Conservation (phyloP, 1,284 basidiomycete species). For the Microbotryum silenes-acaulis region DNA sequence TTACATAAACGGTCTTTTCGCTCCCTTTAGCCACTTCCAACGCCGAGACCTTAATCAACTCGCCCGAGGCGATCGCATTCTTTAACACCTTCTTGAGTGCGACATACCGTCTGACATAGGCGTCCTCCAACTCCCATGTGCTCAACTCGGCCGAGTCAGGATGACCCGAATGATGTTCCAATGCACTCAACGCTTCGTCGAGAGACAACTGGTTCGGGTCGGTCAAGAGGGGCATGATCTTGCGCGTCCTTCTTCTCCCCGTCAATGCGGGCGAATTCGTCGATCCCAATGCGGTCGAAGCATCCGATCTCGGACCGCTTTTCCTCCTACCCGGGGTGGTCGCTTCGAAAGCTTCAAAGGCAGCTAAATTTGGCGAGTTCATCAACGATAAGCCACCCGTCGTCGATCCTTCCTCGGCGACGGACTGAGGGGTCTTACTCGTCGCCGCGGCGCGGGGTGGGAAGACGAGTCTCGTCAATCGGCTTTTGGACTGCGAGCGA, state of each 20-base stretch:
- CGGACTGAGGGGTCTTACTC: too few relatives aligned
- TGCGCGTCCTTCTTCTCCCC: conserved; percentile 35
- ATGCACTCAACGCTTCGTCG: conserved; percentile 44
- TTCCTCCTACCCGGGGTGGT: too few relatives aligned
- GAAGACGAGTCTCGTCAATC: too few relatives aligned
- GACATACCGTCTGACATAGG: conserved; percentile 44
- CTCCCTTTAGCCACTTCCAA: conserved; percentile 40
- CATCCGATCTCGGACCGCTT: too few relatives aligned
- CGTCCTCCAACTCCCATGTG: conserved; percentile 45
- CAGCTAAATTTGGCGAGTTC: too few relatives aligned
- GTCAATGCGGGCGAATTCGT: conserved; percentile 38
- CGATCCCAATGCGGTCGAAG: background rate
- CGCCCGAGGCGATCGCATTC: conserved; percentile 39
- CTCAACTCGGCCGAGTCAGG: conserved; percentile 41
- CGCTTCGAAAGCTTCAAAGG: too few relatives aligned
- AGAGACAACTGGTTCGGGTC: conserved; percentile 43
- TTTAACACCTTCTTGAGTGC: conserved; percentile 44
- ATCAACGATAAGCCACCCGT: too few relatives aligned
- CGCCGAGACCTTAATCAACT: conserved; percentile 42
- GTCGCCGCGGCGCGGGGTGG: too few relatives aligned
- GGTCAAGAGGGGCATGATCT: conserved; percentile 35
- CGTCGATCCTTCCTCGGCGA: too few relatives aligned
- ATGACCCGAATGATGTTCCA: conserved; percentile 43
- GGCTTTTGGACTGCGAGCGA: too few relatives aligned
- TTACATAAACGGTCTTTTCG: conserved; percentile 36